phyloP scores from a whole-genome alignment of 164 flowering plant species.

The Protea cynaroides region DNA sequence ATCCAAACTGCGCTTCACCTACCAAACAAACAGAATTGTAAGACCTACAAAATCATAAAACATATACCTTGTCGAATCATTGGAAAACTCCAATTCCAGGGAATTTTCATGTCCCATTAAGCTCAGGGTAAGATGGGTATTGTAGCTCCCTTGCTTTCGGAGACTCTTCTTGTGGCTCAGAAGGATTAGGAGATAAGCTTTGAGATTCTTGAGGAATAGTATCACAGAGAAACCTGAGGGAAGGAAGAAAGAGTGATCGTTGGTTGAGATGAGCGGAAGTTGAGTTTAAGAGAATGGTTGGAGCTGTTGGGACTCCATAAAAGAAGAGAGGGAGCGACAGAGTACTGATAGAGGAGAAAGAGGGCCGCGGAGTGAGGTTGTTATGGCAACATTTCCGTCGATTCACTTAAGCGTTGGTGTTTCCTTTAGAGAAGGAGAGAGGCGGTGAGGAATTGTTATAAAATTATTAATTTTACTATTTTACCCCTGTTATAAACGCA shows the following conservation, averaged over 20 bases:
- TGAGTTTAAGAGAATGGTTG: slow-evolving; percentile 18
- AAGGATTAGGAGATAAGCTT: slow-evolving; percentile 5
- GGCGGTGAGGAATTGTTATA: no score
- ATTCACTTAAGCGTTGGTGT: no score
- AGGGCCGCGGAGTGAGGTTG: slow-evolving; percentile 25
- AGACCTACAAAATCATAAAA: background rate
- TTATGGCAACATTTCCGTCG: no score
- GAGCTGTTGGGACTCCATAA: slow-evolving; percentile 14
- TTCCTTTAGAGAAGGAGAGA: no score
- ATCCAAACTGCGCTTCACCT: slow-evolving; percentile 79
- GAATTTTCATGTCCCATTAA: no score
- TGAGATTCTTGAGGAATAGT: slow-evolving; percentile 21
- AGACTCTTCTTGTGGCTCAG: slow-evolving; percentile 13
- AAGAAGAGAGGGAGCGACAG: slow-evolving; percentile 12
- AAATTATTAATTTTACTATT: no score
- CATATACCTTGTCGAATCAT: no score
- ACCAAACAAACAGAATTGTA: background rate
- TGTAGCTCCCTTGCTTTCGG: no score
- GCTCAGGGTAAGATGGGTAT: no score
- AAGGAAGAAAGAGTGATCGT: slow-evolving; percentile 16
- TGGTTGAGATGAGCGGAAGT: slow-evolving; percentile 14
- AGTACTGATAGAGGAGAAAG: slow-evolving; percentile 20
- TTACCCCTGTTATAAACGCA: no score
- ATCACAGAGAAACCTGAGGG: slow-evolving; percentile 27
- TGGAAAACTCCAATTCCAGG: no score